Evolutionary conservation across 225 moss, liverwort and hornwort genomes (phyloP), one percentile per base, ranked within the genome.

Genomic region (Polytrichum commune): DNA sequence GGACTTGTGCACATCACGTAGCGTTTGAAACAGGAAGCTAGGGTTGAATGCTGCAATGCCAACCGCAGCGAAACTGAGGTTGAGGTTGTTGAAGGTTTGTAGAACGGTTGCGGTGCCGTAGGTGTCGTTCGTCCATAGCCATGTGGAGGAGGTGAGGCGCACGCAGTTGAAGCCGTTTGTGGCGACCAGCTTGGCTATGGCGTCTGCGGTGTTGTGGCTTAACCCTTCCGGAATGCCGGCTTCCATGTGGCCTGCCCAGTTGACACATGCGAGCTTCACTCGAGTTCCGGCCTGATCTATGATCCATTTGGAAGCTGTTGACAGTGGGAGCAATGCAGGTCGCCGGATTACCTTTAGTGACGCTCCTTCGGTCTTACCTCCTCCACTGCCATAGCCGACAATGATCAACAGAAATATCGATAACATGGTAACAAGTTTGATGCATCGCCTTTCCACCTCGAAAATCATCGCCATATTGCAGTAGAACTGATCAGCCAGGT

Each of bases 251-350:
- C 83, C 82, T 24, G 54, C 85, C 88, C 90, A 90, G 73, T 80
- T 90, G 23, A 87, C 82, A 22, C 90, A 90, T 2, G 87, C 71
- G 7, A 90, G 81, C 81, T 90, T 90, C 33, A 87, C 84, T 18
- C 85, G 53, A 25, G 55, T 62, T 5, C 85, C 87, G 27, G 73
- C 55, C 30, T 64, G 70, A 69, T 90, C 85, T 22, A 88, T 79
- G 65, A 87, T 63, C 82, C 82, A 90, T 68, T 83, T 71, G 6
- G 82, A 82, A 54, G 24, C 67, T n/a, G 81, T 81, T 3, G 85
- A 87, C 28, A 87, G 72, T 68, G 55, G 81, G 68, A 22, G 30
- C 33, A 33, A 33, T 13, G 16, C 38, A 68, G 22, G 68, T 62
- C 26, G 76, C 33, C 33, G 33, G 8, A 8, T 33, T 33, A 8